Evolutionary conservation across 2,329 filamentous ascomycete genomes (phyloP).

Genomic region (Nigrospora oryzae): DNA sequence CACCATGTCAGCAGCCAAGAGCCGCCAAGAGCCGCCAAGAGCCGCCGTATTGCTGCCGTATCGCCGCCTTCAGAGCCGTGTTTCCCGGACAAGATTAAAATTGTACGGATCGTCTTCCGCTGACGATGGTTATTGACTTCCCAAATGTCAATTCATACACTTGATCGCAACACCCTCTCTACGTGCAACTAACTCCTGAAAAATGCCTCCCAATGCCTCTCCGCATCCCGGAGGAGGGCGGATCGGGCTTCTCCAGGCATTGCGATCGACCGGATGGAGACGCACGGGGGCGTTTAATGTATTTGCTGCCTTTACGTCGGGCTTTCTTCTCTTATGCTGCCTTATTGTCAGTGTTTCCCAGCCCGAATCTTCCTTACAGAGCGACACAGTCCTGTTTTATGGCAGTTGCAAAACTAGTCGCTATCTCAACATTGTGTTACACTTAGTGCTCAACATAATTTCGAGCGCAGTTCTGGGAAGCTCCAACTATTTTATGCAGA

Average conservation of each 20-base stretch:
- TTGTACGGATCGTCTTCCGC: no score
- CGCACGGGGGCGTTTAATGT: not conserved
- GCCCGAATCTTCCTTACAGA: not conserved
- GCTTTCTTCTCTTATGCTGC: not conserved
- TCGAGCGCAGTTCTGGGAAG: not conserved
- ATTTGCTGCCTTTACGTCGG: not conserved
- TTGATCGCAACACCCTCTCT: no score
- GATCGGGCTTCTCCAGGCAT: not conserved
- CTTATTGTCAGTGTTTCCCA: not conserved
- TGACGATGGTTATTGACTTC: no score
- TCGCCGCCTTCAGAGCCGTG: no score
- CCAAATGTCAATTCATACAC: no score
- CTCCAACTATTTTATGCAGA: not conserved
- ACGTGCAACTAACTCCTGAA: no score
- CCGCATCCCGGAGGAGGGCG: no score
- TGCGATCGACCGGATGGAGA: not conserved
- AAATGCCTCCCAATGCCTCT: no score
- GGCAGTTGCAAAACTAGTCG: not conserved
- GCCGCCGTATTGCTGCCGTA: no score
- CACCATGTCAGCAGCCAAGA: no score
- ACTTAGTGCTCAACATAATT: not conserved
- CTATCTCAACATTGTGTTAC: not conserved
- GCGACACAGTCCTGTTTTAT: not conserved
- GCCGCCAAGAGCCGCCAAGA: no score
- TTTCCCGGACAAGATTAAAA: no score